Evolutionary conservation across 768 basidiomycete species (phyloP).

Genomic region (Pleurotus eryngii): DNA sequence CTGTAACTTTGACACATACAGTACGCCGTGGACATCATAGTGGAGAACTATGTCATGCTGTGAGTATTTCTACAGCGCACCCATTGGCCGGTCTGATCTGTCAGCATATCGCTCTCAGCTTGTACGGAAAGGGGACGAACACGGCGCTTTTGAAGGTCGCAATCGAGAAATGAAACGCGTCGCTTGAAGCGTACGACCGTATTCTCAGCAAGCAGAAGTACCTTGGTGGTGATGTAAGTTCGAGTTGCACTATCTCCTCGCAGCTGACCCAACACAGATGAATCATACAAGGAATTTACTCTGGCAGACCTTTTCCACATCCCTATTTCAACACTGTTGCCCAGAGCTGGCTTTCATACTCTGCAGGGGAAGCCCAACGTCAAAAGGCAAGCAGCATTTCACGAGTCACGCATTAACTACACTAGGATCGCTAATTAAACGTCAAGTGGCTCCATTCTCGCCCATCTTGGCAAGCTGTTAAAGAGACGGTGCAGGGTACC

Average conservation of each 20-base stretch:
- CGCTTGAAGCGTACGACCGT: conserved; percentile 51
- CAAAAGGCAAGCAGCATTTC: conserved; percentile 24
- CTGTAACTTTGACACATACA: conserved; percentile 50
- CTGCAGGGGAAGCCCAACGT: conserved; percentile 41
- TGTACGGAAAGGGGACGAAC: conserved; percentile 25
- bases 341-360: conserved; percentile 20
- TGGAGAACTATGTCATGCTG: conserved; percentile 52
- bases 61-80: conserved; percentile 21
- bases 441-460: conserved; percentile 35
- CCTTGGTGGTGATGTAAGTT: conserved; percentile 49
- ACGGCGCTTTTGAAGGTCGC: conserved; percentile 22
- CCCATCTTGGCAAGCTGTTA: conserved; percentile 46
- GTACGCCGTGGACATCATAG: conserved; percentile 36
- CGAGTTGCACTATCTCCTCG: background rate
- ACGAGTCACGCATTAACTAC: background rate
- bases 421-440: background rate
- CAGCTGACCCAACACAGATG: background rate
- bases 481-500: conserved; percentile 26
- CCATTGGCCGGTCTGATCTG: background rate
- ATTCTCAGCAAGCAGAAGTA: conserved; percentile 57
- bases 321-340: conserved; percentile 30
- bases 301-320: conserved; percentile 60
- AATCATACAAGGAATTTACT: conserved; percentile 33
- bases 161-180: conserved; percentile 28
- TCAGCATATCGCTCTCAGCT: conserved; percentile 5